These are phyloP conservation scores for Stentor roeselii DNA, from an alignment of 73 alveolate genomes.

Conservation along the genomic window DNA sequence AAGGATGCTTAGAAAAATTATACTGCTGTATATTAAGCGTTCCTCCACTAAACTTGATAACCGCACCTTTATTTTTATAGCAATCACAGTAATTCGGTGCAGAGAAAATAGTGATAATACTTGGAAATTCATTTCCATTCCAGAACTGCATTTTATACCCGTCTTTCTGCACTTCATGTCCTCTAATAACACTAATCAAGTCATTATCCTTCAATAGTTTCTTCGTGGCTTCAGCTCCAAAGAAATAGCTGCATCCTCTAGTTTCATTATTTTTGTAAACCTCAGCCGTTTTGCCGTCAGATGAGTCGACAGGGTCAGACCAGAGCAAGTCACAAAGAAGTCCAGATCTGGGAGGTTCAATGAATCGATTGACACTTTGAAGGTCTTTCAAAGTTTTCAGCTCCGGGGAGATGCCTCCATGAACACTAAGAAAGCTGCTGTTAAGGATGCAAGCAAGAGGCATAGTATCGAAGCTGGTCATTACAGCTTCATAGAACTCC, in stretches of 20 bases:
- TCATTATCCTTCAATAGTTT: conserved; percentile 76
- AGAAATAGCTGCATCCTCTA: conserved; percentile 68
- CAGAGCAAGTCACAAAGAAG: conserved; percentile 76
- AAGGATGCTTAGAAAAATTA: conserved; percentile 79
- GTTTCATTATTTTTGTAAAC: conserved; percentile 42
- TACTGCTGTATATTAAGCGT: conserved; percentile 69
- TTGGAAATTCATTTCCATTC: conserved; percentile 57
- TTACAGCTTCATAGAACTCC: conserved; percentile 81
- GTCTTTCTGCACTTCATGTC: conserved; percentile 96
- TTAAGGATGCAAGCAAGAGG: conserved; percentile 91
- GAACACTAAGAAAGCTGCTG: conserved; percentile 76
- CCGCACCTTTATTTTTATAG: conserved; percentile 94
- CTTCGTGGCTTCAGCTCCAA: conserved; percentile 95
- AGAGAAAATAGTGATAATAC: conserved; percentile 79
- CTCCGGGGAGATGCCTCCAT: conserved; percentile 95
- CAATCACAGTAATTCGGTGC: conserved; percentile 95
- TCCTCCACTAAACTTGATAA: conserved; percentile 41
- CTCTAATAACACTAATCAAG: conserved; percentile 70
- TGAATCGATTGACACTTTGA: conserved; percentile 67
- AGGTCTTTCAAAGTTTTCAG: conserved; percentile 65
- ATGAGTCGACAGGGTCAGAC: conserved; percentile 79
- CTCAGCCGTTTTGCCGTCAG: conserved; percentile 41
- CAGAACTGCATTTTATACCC: conserved; percentile 96
- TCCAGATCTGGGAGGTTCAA: conserved; percentile 79
- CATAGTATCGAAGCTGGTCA: conserved; percentile 85